These are phyloP conservation scores for Kalmanozyma brasiliensis DNA, from an alignment of 1,284 basidiomycete genomes.

Conservation along the genomic window DNA sequence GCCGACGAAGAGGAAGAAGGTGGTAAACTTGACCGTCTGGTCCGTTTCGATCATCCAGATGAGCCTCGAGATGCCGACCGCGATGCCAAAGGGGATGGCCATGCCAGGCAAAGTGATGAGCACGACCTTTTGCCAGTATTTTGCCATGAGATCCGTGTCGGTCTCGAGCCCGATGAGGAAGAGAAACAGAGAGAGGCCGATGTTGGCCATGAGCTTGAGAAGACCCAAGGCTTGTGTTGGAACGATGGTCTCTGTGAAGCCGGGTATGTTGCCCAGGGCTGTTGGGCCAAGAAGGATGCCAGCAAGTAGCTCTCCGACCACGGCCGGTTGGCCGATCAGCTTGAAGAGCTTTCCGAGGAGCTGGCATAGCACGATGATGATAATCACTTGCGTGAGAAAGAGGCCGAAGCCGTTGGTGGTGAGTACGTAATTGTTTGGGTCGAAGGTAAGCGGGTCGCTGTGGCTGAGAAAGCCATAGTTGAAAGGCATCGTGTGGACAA, in stretches of 20 bases:
- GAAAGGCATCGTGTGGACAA: constrained; percentile 10
- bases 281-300: constrained; percentile 54
- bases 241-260: constrained; percentile 48
- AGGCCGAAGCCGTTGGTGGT: constrained; percentile 53
- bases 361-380: constrained; percentile 52
- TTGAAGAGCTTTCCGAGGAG: constrained; percentile 46
- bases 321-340: constrained; percentile 43
- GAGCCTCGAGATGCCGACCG: constrained; percentile 51
- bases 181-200: constrained; percentile 52
- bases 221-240: constrained; percentile 35
- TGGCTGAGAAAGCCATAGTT: constrained; percentile 48
- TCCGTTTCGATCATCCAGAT: constrained; percentile 49
- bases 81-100: constrained; percentile 56
- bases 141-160: constrained; percentile 55
- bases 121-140: constrained; percentile 48
- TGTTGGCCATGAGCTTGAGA: constrained; percentile 46
- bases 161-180: constrained; percentile 59
- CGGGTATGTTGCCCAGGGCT: constrained; percentile 50
- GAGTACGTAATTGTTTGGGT: constrained; percentile 36
- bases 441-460: constrained; percentile 42
- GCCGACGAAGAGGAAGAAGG: constrained; percentile 58
- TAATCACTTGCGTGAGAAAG: constrained; percentile 46
- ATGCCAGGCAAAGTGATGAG: constrained; percentile 56
- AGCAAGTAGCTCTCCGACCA: constrained; percentile 52
- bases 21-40: constrained; percentile 48